Evolutionary conservation across 306 rosid genomes (phyloP).

Genomic region (Dryas drummondii): DNA sequence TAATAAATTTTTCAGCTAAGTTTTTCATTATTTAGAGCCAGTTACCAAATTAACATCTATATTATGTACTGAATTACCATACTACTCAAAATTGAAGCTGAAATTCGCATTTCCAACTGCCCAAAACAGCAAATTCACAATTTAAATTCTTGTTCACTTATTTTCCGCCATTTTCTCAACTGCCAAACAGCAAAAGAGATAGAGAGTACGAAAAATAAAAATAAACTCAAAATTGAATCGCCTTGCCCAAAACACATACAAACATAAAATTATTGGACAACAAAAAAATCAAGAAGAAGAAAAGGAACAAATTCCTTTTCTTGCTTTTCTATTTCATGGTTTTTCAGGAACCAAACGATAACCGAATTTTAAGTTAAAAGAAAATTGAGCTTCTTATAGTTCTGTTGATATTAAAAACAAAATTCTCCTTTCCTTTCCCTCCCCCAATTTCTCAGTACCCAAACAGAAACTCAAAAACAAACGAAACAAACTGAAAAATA

Average conservation of each 20-base stretch:
- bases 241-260: neutral
- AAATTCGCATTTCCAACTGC: neutral
- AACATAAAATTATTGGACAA: too few relatives aligned
- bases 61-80: neutral
- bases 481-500: conserved; percentile 8
- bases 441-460: conserved; percentile 28
- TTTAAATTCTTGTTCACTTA: neutral
- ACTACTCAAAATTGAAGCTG: neutral
- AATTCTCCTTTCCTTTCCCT: conserved; percentile 15
- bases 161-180: neutral
- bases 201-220: neutral
- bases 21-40: neutral
- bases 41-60: neutral
- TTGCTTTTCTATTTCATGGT: too few relatives aligned
- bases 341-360: too few relatives aligned
- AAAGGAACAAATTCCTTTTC: too few relatives aligned
- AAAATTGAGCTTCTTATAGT: neutral
- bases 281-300: too few relatives aligned
- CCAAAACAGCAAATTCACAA: neutral
- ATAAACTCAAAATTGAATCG: neutral
- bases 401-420: too few relatives aligned
- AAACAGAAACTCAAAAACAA: conserved; percentile 19
- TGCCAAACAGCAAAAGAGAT: neutral
- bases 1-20: neutral
- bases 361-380: too few relatives aligned